Conservation (phyloP, 2,329 filamentous ascomycete genomes). For the Aspergillus amoenus region DNA sequence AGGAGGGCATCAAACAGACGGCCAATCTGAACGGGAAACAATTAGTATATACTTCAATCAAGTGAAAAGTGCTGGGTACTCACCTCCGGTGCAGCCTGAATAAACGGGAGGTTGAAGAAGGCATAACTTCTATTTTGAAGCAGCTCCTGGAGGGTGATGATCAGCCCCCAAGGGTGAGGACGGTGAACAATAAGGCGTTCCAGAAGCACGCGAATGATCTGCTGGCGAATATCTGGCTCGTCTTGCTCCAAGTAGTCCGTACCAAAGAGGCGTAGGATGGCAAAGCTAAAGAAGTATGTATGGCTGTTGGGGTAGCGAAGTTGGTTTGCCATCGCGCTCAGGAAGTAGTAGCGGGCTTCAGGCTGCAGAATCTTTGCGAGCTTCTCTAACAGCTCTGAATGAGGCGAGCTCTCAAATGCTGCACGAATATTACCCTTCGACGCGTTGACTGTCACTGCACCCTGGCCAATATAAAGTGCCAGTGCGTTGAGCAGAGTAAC, state of each 20-base stretch:
- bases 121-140: conserved; percentile 86
- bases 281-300: conserved; percentile 89
- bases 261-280: conserved; percentile 80
- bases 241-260: conserved; percentile 68
- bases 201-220: conserved; percentile 83
- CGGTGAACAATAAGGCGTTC: conserved; percentile 86
- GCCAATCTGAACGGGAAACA: conserved; percentile 35
- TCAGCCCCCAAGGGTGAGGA: conserved; percentile 93
- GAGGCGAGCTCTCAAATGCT: conserved; percentile 66
- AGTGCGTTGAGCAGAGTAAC: conserved; percentile 73
- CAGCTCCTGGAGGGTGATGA: conserved; percentile 84
- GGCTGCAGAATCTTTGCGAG: conserved; percentile 72
- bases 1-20: conserved; percentile 47
- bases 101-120: conserved; percentile 90
- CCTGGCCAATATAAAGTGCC: conserved; percentile 76
- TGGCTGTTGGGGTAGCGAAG: conserved; percentile 85
- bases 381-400: conserved; percentile 71
- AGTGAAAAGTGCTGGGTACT: conserved; percentile 15
- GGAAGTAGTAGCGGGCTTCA: conserved; percentile 79
- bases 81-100: conserved; percentile 87
- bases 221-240: conserved; percentile 79
- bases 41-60: conserved; percentile 4
- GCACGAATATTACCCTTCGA: conserved; percentile 57
- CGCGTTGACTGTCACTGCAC: conserved; percentile 62
- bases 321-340: conserved; percentile 85